Evolutionary conservation across 345 rosid genomes (phyloP).

Genomic region (Citrus mangshanensis): DNA sequence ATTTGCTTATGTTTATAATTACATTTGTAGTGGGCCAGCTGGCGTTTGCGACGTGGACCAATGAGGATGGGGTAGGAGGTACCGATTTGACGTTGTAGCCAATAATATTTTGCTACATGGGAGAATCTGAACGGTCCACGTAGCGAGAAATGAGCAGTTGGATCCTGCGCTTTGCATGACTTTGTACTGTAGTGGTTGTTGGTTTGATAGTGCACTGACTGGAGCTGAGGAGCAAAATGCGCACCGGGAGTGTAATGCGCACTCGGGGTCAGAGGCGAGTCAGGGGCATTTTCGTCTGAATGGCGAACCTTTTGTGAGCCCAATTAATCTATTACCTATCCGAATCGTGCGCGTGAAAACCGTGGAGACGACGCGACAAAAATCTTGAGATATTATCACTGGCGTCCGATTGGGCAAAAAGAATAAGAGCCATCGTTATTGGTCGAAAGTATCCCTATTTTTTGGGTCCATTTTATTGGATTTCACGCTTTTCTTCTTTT

Average conservation of each 20-base stretch:
- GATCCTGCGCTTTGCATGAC: not conserved
- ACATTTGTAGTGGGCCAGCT: constrained; percentile 31
- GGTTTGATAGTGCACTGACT: not conserved
- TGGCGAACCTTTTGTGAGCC: not conserved
- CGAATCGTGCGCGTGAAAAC: not conserved
- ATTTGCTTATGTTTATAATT: not conserved
- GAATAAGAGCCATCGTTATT: not conserved
- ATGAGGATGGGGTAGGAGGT: constrained; percentile 5
- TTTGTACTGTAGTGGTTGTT: constrained; percentile 2
- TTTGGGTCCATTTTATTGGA: not conserved
- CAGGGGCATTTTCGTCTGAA: constrained; percentile 22
- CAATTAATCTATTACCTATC: not conserved
- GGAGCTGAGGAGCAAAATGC: not conserved
- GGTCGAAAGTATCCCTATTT: not conserved
- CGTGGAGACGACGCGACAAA: not conserved
- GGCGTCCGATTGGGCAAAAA: not conserved
- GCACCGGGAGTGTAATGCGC: constrained; percentile 15
- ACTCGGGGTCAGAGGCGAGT: not conserved
- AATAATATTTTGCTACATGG: constrained; percentile 13
- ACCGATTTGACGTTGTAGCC: constrained; percentile 16
- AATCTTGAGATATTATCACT: not conserved
- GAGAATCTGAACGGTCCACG: constrained; percentile 26
- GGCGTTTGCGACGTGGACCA: constrained; percentile 34
- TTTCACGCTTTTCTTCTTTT: too few species aligned
- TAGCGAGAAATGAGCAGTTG: constrained; percentile 5